Evolutionary conservation across 345 rosid species (phyloP).

Genomic region (Gossypioides kirkii): DNA sequence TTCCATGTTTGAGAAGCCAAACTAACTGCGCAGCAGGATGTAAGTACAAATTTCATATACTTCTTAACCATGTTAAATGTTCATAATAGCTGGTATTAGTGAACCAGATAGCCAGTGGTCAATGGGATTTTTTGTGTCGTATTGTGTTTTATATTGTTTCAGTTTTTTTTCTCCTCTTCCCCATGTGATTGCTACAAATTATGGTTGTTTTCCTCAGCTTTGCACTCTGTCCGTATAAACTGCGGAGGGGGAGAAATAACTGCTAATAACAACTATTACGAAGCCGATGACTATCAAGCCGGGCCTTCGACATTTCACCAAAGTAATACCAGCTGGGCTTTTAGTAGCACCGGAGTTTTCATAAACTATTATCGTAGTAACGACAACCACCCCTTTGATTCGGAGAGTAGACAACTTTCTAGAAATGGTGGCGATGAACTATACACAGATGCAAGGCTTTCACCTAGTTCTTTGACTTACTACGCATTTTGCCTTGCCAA

Average conservation of each 20-base stretch:
- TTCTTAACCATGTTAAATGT: too few relatives aligned
- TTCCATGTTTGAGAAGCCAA: conserved; percentile 17
- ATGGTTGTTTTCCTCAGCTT: conserved; percentile 16
- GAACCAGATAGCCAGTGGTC: too few relatives aligned
- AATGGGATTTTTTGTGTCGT: not conserved
- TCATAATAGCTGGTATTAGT: too few relatives aligned
- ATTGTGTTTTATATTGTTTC: not conserved
- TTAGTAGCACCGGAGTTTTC: conserved; percentile 49
- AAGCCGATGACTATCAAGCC: conserved; percentile 27
- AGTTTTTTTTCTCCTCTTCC: not conserved
- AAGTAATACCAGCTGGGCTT: conserved; percentile 37
- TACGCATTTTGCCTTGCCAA: conserved; percentile 52
- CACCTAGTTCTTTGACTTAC: conserved; percentile 58
- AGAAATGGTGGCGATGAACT: conserved; percentile 18
- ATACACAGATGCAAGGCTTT: conserved; percentile 45
- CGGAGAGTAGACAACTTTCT: conserved; percentile 16
- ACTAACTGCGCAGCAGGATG: not conserved
- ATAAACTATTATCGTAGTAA: conserved; percentile 28
- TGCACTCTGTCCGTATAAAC: conserved; percentile 26
- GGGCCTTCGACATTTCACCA: conserved; percentile 27
- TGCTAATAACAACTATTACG: conserved; percentile 18
- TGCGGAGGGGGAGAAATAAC: conserved; percentile 37
- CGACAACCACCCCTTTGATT: conserved; percentile 14
- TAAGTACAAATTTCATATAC: not conserved
- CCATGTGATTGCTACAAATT: not conserved